A percentile compares a stretch with the other conserved stretches of the same genome.
phyloP scores from a whole-genome alignment of 148 eudicot species.

The Rhododendron williamsianum region DNA sequence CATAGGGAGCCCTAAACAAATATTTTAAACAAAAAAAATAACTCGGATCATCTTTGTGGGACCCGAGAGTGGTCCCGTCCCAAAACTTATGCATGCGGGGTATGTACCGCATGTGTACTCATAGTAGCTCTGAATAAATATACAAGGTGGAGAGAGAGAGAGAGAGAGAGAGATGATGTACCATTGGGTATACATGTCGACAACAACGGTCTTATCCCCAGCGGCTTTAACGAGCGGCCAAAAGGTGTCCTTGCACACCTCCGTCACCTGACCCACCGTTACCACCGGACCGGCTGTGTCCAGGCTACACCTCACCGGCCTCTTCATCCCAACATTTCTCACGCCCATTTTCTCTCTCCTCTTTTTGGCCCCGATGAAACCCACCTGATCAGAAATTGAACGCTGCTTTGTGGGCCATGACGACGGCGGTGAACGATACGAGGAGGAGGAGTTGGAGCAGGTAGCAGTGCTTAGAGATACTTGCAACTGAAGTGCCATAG shows the following conservation, averaged over 20 bases:
- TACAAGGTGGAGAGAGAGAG: too few relatives aligned
- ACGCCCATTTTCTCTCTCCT: constrained; percentile 12
- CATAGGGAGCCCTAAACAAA: too few relatives aligned
- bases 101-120: too few relatives aligned
- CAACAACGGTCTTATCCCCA: constrained; percentile 64
- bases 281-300: constrained; percentile 41
- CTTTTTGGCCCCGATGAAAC: background rate
- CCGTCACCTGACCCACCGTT: constrained; percentile 66
- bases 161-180: constrained; percentile 15
- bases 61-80: too few relatives aligned
- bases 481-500: constrained; percentile 9
- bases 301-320: constrained; percentile 25
- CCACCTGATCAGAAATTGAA: background rate
- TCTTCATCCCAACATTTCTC: constrained; percentile 15
- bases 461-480: background rate
- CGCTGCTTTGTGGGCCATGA: background rate
- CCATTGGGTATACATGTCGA: constrained; percentile 94
- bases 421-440: background rate
- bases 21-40: too few relatives aligned
- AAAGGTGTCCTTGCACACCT: constrained; percentile 72
- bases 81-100: too few relatives aligned
- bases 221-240: constrained; percentile 88
- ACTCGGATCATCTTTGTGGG: too few relatives aligned
- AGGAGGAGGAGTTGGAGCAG: background rate
- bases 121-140: too few relatives aligned